These are phyloP conservation scores for Melampsora americana DNA, from an alignment of 1,284 basidiomycete species.

Conservation along the genomic window DNA sequence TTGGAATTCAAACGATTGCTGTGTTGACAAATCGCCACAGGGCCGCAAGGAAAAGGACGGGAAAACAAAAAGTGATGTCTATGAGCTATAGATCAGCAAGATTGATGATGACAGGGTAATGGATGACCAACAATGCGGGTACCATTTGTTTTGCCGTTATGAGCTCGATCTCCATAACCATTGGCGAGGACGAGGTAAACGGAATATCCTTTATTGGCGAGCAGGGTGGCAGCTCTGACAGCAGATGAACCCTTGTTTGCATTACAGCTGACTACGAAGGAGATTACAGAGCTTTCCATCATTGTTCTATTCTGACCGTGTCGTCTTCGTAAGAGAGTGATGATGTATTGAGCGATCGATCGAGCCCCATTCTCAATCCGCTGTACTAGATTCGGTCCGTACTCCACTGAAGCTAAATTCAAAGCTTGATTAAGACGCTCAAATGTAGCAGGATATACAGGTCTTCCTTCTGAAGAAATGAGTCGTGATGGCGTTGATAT, in stretches of 20 bases:
- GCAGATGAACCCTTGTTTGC: conserved; percentile 30
- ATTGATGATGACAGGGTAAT: not conserved
- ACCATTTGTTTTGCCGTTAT: not conserved
- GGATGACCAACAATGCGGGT: not conserved
- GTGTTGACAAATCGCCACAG: not conserved
- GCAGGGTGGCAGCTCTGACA: conserved; percentile 27
- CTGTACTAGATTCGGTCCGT: conserved; percentile 35
- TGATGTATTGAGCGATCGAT: conserved; percentile 28
- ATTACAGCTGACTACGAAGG: conserved; percentile 10
- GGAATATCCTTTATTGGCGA: conserved; percentile 27
- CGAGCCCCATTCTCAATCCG: conserved; percentile 35
- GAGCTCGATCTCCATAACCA: not conserved
- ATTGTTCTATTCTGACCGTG: not conserved
- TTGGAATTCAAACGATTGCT: conserved; percentile 37
- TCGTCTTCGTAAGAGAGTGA: conserved; percentile 11
- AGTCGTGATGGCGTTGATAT: not conserved
- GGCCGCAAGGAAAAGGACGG: not conserved
- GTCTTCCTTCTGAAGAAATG: conserved; percentile 20
- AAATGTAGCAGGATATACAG: conserved; percentile 32
- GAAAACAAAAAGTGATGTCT: not conserved
- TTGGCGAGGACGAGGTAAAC: conserved; percentile 13
- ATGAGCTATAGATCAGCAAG: not conserved
- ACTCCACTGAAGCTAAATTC: conserved; percentile 19
- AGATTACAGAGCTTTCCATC: conserved; percentile 11
- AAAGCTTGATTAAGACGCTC: conserved; percentile 30